Evolutionary conservation across 495 filamentous ascomycete genomes (phyloP).

Genomic region (Lasiosphaeria ovina): DNA sequence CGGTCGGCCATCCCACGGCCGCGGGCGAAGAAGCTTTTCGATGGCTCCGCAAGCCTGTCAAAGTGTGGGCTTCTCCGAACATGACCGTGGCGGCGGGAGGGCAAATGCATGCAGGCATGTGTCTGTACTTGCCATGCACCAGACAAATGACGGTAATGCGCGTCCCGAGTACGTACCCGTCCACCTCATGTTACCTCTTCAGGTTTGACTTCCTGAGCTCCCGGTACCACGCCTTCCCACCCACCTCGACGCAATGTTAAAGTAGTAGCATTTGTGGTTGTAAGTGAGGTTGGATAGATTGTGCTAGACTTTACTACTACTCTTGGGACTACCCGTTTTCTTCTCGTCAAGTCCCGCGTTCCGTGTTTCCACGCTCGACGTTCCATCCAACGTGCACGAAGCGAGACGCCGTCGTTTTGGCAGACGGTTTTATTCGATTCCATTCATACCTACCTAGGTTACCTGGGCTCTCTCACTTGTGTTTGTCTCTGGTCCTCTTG

Average conservation of each 20-base stretch:
- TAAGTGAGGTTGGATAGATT: no score
- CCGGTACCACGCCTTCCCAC: not conserved
- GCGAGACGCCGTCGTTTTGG: no score
- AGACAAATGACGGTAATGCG: not conserved
- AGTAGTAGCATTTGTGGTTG: no score
- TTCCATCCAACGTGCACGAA: not conserved
- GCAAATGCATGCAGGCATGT: conserved; percentile 1
- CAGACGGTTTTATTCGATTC: no score
- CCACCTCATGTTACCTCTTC: not conserved
- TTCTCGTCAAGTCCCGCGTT: not conserved
- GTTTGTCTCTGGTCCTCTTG: not conserved
- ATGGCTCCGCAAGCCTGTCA: not conserved
- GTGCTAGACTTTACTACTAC: no score
- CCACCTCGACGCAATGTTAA: not conserved
- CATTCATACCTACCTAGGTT: no score
- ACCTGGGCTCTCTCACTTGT: not conserved
- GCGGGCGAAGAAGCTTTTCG: not conserved
- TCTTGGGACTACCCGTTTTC: not conserved
- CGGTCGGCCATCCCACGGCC: no score
- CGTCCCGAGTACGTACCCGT: not conserved
- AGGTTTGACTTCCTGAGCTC: not conserved
- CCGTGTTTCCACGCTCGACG: not conserved
- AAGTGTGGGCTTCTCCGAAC: conserved; percentile 4
- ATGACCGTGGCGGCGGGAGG: conserved; percentile 9
- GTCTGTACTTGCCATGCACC: not conserved